Evolutionary conservation across 2,329 filamentous ascomycete species (phyloP).

Genomic region (Mycosphaerelloides madeirae): DNA sequence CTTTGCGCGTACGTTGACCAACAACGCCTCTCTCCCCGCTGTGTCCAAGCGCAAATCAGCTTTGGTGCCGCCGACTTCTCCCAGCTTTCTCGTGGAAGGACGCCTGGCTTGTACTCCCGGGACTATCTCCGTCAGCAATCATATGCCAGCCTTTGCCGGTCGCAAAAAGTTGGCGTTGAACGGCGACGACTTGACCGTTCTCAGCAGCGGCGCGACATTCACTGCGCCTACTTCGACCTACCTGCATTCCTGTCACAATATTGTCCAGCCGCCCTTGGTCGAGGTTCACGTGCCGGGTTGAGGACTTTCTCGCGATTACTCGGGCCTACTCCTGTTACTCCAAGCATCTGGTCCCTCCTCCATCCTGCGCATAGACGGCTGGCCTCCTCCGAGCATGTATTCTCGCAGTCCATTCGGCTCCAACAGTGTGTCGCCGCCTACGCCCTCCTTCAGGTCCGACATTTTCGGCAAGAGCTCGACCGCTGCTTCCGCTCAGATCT

Average conservation of each 20-base stretch:
- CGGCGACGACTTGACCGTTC: background rate
- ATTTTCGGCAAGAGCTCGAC: conserved; percentile 32
- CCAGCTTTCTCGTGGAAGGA: too few relatives aligned
- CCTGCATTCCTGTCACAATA: conserved; percentile 7
- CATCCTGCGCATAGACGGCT: background rate
- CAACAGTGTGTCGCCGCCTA: conserved; percentile 18
- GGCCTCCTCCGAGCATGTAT: conserved; percentile 12
- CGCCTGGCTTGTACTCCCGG: too few relatives aligned
- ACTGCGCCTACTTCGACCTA: background rate
- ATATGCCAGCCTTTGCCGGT: conserved; percentile 7
- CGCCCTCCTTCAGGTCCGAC: conserved; percentile 28
- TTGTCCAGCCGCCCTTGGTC: background rate
- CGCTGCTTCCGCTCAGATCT: conserved; percentile 31
- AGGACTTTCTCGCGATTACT: too few relatives aligned
- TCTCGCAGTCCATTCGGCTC: conserved; percentile 15
- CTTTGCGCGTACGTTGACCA: too few relatives aligned
- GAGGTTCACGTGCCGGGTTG: background rate
- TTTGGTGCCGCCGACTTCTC: background rate
- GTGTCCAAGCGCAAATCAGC: conserved; percentile 2
- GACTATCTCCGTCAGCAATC: background rate
- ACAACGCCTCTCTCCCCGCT: background rate
- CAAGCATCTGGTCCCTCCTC: background rate
- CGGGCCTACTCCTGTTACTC: too few relatives aligned
- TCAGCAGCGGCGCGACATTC: too few relatives aligned
- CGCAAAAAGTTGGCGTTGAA: conserved; percentile 3